Conservation (phyloP, 2,329 filamentous ascomycete genomes). For the Akanthomyces uredinophilus region DNA sequence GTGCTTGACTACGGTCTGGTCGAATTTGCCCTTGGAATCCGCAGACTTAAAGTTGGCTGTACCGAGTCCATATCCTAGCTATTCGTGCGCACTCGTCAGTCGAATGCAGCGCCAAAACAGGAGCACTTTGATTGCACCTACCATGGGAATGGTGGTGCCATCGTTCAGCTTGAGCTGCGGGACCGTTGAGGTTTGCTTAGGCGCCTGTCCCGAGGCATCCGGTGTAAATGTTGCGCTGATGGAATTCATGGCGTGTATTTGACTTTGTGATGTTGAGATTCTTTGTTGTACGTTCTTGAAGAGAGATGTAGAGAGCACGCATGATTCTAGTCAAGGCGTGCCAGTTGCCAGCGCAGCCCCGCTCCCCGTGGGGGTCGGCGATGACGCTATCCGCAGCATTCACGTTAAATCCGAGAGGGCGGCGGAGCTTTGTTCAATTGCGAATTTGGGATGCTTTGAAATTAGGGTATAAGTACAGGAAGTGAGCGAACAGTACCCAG, state of each 20-base stretch:
- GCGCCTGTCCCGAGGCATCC: slow-evolving; percentile 33
- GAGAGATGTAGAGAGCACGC: background rate
- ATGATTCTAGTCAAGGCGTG: background rate
- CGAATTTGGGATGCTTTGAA: background rate
- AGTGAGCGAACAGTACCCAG: background rate
- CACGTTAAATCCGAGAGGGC: background rate
- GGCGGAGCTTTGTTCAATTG: background rate
- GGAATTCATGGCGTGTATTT: slow-evolving; percentile 35
- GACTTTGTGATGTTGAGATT: background rate
- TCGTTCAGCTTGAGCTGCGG: slow-evolving; percentile 67
- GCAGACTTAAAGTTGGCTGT: slow-evolving; percentile 59
- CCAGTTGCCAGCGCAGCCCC: background rate
- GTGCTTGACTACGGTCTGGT: slow-evolving; percentile 45
- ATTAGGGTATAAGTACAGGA: background rate
- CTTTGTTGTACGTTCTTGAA: background rate
- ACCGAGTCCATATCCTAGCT: slow-evolving; percentile 69
- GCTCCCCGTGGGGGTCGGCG: background rate
- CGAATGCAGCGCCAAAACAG: slow-evolving; percentile 15
- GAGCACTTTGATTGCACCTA: slow-evolving; percentile 25
- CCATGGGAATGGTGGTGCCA: slow-evolving; percentile 66
- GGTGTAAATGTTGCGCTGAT: slow-evolving; percentile 34
- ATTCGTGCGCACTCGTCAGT: background rate
- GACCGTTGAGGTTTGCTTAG: slow-evolving; percentile 39
- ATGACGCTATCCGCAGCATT: slow-evolving; percentile 7
- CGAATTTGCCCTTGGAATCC: slow-evolving; percentile 39